Evolutionary conservation across 2,329 filamentous ascomycete species (phyloP).

Genomic region (Phaeosphaeria sp.): DNA sequence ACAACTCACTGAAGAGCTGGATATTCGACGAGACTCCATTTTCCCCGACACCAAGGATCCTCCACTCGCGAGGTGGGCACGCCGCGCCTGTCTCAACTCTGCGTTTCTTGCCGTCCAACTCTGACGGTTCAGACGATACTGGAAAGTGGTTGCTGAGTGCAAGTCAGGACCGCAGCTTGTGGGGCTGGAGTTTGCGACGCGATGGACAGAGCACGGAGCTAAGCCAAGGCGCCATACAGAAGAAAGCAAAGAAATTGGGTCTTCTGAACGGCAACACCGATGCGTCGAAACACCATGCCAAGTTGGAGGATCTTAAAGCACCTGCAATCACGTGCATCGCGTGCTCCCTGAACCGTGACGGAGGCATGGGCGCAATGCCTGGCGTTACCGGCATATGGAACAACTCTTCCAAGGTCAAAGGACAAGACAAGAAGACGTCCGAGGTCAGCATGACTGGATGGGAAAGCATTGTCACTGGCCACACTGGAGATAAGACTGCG

Average conservation of each 20-base stretch:
- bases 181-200: conserved; percentile 93
- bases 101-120: conserved; percentile 83
- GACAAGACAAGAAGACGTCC: conserved; percentile 71
- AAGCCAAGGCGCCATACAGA: conserved; percentile 86
- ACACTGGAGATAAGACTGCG: conserved; percentile 81
- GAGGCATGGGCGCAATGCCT: conserved; percentile 85
- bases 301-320: conserved; percentile 78
- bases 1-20: conserved; percentile 95
- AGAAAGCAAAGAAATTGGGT: conserved; percentile 88
- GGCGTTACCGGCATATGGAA: conserved; percentile 85
- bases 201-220: conserved; percentile 94
- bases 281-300: conserved; percentile 66
- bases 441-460: conserved; percentile 83
- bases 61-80: conserved; percentile 88
- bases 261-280: conserved; percentile 66
- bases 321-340: conserved; percentile 92
- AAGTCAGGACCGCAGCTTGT: conserved; percentile 87
- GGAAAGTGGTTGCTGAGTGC: conserved; percentile 96
- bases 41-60: conserved; percentile 80
- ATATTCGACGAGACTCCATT: conserved; percentile 94
- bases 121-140: conserved; percentile 84
- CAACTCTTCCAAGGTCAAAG: conserved; percentile 68
- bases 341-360: conserved; percentile 90
- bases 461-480: conserved; percentile 96
- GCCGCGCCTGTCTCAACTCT: conserved; percentile 83